These are phyloP conservation scores for Anastatica hierochuntica DNA, from an alignment of 345 rosid genomes.

Conservation along the genomic window DNA sequence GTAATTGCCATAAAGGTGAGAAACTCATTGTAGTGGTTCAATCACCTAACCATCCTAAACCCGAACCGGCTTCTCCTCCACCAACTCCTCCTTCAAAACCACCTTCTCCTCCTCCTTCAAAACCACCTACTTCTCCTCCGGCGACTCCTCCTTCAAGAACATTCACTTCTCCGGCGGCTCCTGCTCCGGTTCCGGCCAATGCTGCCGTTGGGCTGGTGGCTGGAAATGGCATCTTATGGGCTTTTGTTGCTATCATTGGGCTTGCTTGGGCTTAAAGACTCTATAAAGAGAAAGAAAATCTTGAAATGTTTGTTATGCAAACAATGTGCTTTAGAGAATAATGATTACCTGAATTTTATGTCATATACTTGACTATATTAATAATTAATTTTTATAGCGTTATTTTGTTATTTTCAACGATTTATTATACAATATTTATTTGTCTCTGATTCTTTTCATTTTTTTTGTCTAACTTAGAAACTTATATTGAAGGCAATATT, in stretches of 20 bases:
- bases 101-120: background rate
- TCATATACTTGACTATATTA: background rate
- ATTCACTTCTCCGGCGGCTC: conserved; percentile 19
- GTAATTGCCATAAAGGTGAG: conserved; percentile 40
- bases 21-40: conserved; percentile 37
- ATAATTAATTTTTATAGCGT: no score
- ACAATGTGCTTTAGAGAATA: conserved; percentile 4
- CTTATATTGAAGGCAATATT: no score
- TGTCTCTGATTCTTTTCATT: no score
- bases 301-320: background rate
- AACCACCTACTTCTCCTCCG: background rate
- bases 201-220: conserved; percentile 10
- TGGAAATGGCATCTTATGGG: conserved; percentile 18
- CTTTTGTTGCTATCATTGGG: conserved; percentile 13
- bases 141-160: no score
- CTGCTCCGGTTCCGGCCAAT: conserved; percentile 16
- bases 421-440: no score
- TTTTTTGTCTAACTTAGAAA: no score
- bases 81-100: background rate
- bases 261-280: conserved; percentile 10
- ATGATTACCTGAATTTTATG: background rate
- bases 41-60: conserved; percentile 17
- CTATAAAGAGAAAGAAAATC: background rate
- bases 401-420: no score
- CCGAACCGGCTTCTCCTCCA: conserved; percentile 11